Evolutionary conservation across 2,329 filamentous ascomycete species (phyloP), one percentile per base, ranked within the genome.

Genomic region (Monosporascus sp.): DNA sequence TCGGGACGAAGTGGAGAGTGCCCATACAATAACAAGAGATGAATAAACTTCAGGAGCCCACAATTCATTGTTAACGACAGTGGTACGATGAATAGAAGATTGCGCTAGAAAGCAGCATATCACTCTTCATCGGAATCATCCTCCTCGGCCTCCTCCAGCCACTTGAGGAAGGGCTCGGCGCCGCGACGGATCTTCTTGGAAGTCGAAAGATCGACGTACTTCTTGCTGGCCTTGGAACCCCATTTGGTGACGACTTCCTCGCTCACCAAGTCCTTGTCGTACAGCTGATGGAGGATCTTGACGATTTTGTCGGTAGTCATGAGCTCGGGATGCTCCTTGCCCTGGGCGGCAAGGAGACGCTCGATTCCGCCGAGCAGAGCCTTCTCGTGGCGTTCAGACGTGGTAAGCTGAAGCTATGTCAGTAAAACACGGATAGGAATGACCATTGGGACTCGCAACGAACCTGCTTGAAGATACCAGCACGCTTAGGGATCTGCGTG

Each of bases 121-220:
- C 55, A 60, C 53, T 66, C 82, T 18, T 86, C 84, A 22, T 87
- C 85, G 7, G 76, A 77, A 9, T 86, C 85, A 60, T 89, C 86
- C 58, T 87, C 85, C 71, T 92, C 88, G 51, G 92, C 92, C 73
- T 88, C 90, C 63, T 90, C 84, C 54, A 97, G 90, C 93, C 92
- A 97, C 65, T 86, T 88, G 67, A 97, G 81, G 82, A 99, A 99
- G 60, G 89, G 87, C 78, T 95, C 89, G 51, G 94, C 91, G 60
- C 90, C 88, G 80, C 95, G 93, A 77, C 92, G 91, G 58, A 97
- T 91, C 81, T 95, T 96, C 81, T 91, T 93, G 76, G 91, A 96
- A 57, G 86, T 92, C 55, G 86, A 70, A 56, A 95, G 74, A 70
- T 97, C 93, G 63, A 95, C 89, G 71, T 97, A 97, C 79, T 97